Conservation (phyloP, 73 alveolate species). For the Durusdinium trenchii region DNA sequence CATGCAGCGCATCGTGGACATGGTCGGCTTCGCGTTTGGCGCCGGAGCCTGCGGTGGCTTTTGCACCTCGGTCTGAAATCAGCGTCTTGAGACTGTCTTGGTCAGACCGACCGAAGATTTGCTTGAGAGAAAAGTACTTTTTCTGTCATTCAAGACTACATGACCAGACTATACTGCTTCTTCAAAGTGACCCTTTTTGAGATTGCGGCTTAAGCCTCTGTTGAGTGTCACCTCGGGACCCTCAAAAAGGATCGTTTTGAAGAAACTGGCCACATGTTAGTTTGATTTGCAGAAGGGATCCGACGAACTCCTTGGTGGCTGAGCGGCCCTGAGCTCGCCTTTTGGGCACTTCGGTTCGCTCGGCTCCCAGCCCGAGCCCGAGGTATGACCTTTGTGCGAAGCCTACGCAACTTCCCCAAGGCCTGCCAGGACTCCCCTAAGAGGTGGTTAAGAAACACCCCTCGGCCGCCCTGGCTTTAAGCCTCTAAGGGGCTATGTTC, state of each 20-base stretch:
- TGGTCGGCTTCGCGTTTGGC: slow-evolving; percentile 92
- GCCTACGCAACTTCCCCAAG: slow-evolving; percentile 75
- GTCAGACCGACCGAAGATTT: no score
- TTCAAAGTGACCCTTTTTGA: no score
- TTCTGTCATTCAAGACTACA: no score
- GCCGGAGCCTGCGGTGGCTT: slow-evolving; percentile 68
- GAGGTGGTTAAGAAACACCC: not conserved
- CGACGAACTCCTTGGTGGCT: not conserved
- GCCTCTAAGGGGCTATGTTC: not conserved
- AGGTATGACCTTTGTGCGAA: slow-evolving; percentile 74
- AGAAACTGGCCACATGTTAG: not conserved
- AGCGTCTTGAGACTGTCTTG: no score
- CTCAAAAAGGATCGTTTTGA: not conserved
- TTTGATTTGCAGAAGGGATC: not conserved
- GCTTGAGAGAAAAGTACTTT: no score
- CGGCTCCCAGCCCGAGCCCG: not conserved
- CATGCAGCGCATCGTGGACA: slow-evolving; percentile 84
- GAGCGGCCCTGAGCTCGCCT: not conserved
- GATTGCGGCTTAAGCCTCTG: not conserved
- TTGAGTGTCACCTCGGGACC: not conserved
- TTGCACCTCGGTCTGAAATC: slow-evolving; percentile 3
- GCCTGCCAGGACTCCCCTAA: not conserved
- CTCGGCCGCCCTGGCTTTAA: no score
- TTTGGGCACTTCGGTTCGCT: not conserved
- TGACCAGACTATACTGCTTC: no score